Conservation (phyloP, 73 alveolate species). For the Tetrahymena thermophila region DNA sequence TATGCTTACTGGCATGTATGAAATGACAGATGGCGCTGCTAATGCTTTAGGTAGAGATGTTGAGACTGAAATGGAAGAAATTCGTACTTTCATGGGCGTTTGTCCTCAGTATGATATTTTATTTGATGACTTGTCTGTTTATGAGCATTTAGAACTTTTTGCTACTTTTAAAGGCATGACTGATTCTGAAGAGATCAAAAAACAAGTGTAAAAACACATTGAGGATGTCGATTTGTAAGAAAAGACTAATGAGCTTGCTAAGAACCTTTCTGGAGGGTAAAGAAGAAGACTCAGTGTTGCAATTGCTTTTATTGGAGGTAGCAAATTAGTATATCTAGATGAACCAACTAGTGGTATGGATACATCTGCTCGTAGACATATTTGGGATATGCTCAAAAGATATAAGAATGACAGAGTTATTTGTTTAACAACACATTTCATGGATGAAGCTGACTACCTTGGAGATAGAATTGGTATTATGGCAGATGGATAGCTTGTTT, state of each 20-base stretch:
- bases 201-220: slow-evolving; percentile 70
- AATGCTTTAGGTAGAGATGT: slow-evolving; percentile 21
- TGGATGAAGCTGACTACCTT: slow-evolving; percentile 97
- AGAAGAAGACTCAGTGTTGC: slow-evolving; percentile 92
- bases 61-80: slow-evolving; percentile 37
- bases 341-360: slow-evolving; percentile 99
- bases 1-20: slow-evolving; percentile 31
- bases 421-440: slow-evolving; percentile 91
- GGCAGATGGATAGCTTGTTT: slow-evolving; percentile 84
- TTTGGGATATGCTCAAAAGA: slow-evolving; percentile 93
- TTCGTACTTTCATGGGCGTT: slow-evolving; percentile 81
- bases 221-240: slow-evolving; percentile 67
- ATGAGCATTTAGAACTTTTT: slow-evolving; percentile 88
- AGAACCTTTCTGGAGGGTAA: slow-evolving; percentile 92
- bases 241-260: slow-evolving; percentile 61
- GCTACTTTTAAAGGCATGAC: slow-evolving; percentile 81
- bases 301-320: slow-evolving; percentile 90
- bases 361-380: slow-evolving; percentile 83
- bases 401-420: slow-evolving; percentile 82
- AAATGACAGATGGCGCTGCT: slow-evolving; percentile 19
- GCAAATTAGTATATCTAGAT: slow-evolving; percentile 81
- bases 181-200: slow-evolving; percentile 43
- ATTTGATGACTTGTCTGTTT: slow-evolving; percentile 74
- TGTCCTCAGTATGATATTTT: slow-evolving; percentile 93
- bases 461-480: slow-evolving; percentile 97